These are phyloP conservation scores for Aschersonia sp. DNA, from an alignment of 2,329 filamentous ascomycete species.

Conservation along the genomic window DNA sequence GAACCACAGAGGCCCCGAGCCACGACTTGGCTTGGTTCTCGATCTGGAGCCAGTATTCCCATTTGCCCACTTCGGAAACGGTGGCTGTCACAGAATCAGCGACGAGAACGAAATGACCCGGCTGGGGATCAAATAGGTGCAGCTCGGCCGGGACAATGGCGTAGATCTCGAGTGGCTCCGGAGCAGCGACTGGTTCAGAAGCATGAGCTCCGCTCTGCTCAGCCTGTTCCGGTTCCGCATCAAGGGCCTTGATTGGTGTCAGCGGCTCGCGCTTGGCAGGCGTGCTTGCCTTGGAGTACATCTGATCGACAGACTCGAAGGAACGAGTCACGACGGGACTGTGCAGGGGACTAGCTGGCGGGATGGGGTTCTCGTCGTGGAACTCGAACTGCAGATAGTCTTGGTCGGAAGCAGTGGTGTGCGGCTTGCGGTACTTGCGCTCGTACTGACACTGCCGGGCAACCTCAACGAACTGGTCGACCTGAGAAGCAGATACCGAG, in stretches of 20 bases:
- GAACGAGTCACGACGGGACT: constrained; percentile 40
- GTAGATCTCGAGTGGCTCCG: constrained; percentile 58
- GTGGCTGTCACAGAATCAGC: constrained; percentile 61
- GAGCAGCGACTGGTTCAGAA: constrained; percentile 22
- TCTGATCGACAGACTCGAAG: constrained; percentile 41
- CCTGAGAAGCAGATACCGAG: constrained; percentile 52
- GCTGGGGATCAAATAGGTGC: constrained; percentile 83
- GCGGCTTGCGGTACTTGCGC: constrained; percentile 72
- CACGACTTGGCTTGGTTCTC: constrained; percentile 62
- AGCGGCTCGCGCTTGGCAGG: constrained; percentile 27
- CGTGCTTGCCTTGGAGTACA: constrained; percentile 37
- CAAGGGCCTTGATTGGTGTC: constrained; percentile 14
- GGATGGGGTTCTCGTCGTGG: constrained; percentile 45
- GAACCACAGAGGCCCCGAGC: constrained; percentile 72
- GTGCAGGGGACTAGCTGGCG: constrained; percentile 46
- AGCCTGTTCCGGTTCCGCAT: neutral
- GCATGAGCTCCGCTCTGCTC: neutral
- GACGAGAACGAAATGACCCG: constrained; percentile 71
- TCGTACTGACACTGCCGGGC: constrained; percentile 96
- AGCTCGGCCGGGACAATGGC: constrained; percentile 67
- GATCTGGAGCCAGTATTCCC: constrained; percentile 94
- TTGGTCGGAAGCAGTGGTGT: constrained; percentile 64
- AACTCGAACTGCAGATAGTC: constrained; percentile 80
- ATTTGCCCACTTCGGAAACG: constrained; percentile 75
- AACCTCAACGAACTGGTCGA: constrained; percentile 66